Evolutionary conservation across 768 basidiomycete species (phyloP).

Genomic region (Ramaria sp.): DNA sequence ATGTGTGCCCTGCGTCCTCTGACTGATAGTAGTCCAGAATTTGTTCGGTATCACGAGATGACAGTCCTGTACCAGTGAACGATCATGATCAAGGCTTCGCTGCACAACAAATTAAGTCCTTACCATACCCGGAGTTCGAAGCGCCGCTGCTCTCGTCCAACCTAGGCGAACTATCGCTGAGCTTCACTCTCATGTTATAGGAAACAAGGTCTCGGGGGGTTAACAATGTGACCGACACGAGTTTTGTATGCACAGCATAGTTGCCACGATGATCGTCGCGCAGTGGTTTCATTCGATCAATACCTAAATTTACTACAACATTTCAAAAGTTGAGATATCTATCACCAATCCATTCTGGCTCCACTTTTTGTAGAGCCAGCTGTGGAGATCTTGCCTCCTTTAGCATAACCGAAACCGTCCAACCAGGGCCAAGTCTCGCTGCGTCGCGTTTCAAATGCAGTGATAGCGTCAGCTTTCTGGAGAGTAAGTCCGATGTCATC

Average conservation of each 20-base stretch:
- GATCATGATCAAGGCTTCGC: background rate
- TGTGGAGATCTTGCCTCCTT: conserved; percentile 57
- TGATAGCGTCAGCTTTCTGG: conserved; percentile 64
- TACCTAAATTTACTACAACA: too few species aligned
- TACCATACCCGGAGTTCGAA: background rate
- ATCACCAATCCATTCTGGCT: conserved; percentile 64
- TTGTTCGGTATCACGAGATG: conserved; percentile 29
- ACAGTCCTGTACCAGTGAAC: background rate
- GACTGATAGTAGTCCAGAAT: conserved; percentile 49
- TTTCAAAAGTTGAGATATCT: background rate
- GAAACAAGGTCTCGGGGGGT: background rate
- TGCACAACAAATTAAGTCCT: background rate
- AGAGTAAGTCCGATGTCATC: conserved; percentile 96
- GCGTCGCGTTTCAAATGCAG: conserved; percentile 67
- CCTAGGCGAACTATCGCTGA: background rate
- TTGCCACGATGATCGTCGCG: too few species aligned
- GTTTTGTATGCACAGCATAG: too few species aligned
- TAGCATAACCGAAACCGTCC: conserved; percentile 83
- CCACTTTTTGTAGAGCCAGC: conserved; percentile 25
- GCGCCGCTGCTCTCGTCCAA: background rate
- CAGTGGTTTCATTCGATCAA: too few species aligned
- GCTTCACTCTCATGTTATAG: background rate
- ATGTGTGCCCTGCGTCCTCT: conserved; percentile 27
- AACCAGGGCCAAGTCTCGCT: conserved; percentile 88
- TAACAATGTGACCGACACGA: background rate